Conservation (phyloP, 2,329 filamentous ascomycete species). For the Penicillium sumatraense region DNA sequence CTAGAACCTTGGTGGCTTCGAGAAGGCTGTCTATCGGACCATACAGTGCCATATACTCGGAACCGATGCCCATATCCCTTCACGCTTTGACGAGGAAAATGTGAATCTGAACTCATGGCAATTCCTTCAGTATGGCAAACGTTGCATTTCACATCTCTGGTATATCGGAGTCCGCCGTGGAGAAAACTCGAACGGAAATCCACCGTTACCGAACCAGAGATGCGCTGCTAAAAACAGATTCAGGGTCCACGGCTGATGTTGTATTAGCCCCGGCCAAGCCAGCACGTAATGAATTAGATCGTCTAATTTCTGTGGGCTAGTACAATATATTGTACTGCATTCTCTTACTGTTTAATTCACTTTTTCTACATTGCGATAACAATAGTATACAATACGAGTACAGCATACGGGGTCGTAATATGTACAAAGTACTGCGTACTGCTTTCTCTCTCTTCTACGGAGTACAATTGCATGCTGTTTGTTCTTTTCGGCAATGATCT, state of each 20-base stretch:
- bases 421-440: too few species aligned
- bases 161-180: conserved; percentile 9
- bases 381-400: too few species aligned
- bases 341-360: background rate
- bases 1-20: conserved; percentile 2
- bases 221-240: conserved; percentile 33
- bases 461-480: background rate
- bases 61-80: background rate
- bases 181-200: background rate
- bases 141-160: background rate
- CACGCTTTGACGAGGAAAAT: background rate
- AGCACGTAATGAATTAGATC: conserved; percentile 15
- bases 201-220: conserved; percentile 22
- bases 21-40: background rate
- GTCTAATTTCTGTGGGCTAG: conserved; percentile 2
- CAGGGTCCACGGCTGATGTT: conserved; percentile 28
- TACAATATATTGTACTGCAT: background rate
- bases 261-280: conserved; percentile 20
- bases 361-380: background rate
- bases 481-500: background rate
- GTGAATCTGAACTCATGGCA: background rate
- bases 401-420: too few species aligned
- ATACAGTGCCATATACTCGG: background rate
- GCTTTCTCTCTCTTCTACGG: background rate
- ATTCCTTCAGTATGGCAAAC: background rate